Evolutionary conservation across 208 protist species (phyloP), one percentile per base, ranked within the genome.

Genomic region (Crithidia thermophila): DNA sequence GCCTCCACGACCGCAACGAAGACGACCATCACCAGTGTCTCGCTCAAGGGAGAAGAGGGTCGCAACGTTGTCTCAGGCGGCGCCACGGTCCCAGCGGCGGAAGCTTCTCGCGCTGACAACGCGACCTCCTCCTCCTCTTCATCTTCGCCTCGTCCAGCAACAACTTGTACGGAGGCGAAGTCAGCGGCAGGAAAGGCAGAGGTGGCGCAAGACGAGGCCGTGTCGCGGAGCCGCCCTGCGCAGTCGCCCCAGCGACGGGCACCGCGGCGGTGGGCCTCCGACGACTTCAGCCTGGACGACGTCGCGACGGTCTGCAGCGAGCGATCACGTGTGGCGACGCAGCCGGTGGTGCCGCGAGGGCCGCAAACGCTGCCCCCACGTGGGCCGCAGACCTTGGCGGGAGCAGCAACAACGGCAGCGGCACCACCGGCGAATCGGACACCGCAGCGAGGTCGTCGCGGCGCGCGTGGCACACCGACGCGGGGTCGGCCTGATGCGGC

Each of bases 281-380:
- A 74, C 58, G 62, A 59, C 30, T 73, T 73, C 53, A 43, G 13
- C 18, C 30, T 80, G 18, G 68, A 75, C 28, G 75, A 80, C 11
- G 55, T 80, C 10, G 46, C 57, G n/a, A 80, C 68, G 6, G 68
- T 80, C 7, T 75, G 58, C 52, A 80, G 75, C 58, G 75, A 80
- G 1, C 56, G 49, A n/a, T 75, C 75, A 0, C 63, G 62, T 3
- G 18, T 66, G 25, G 67, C 53, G 34, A 52, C 46, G 31, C 28
- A 64, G 59, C 27, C 40, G 18, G 39, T 46, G 18, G 45, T 39
- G 36, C 49, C 45, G 25, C 71, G 65, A 8, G 69, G 51, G 0
- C 73, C 73, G 7, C 40, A 45, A 7, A 46, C 66, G 30, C 73
- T 84, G 51, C 72, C 72, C 18, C 78, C 72, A 10, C 78, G 67